Evolutionary conservation across 2,329 filamentous ascomycete species (phyloP), one percentile per base, ranked within the genome.

Genomic region (Sporothrix schenckii): DNA sequence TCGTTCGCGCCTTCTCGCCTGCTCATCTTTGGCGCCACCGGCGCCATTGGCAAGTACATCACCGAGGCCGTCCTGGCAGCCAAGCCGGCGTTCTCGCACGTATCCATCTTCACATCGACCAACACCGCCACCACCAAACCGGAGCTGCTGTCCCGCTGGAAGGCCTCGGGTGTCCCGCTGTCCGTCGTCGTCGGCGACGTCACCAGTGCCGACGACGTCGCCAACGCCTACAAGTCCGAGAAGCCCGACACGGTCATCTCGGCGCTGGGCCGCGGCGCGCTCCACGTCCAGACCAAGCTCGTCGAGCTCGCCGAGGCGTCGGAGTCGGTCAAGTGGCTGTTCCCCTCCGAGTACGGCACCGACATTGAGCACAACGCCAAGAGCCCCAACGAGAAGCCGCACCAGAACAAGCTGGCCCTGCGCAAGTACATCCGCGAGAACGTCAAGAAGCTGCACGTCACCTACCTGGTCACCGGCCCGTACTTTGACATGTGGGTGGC

Each of bases 321-420:
- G 0, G 77, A 80, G 2, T 82, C 79, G 30, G 85, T 91, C 44
- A 83, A 84, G 72, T 86, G 86, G 81, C 90, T 92, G 80, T 86
- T 90, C 73, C 89, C 89, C 0, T 89, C 87, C 9, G 89, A 91
- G 77, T 91, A 88, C 75, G 87, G 87, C 70, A 91, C 87, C 1
- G 89, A 89, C 75, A 86, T 88, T 61, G 88, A 89, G 76, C 89
- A 90, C 75, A 81, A 83, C 27, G 81, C 86, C 0, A 76, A 83
- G 27, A 91, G 88, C 16, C 82, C 82, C 2, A 74, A 79, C 10
- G 90, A 92, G 78, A 86, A 84, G 75, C 88, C 90, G 2, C 90
- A 92, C 76, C 90, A 92, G 79, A 79, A 83, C 69, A 92, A 92
- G 78, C 83, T 92, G 68, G 86, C 88, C 75, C 88, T 92, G n/a